Conservation (phyloP, 257 asterid genomes). For the Jasminum sambac region DNA sequence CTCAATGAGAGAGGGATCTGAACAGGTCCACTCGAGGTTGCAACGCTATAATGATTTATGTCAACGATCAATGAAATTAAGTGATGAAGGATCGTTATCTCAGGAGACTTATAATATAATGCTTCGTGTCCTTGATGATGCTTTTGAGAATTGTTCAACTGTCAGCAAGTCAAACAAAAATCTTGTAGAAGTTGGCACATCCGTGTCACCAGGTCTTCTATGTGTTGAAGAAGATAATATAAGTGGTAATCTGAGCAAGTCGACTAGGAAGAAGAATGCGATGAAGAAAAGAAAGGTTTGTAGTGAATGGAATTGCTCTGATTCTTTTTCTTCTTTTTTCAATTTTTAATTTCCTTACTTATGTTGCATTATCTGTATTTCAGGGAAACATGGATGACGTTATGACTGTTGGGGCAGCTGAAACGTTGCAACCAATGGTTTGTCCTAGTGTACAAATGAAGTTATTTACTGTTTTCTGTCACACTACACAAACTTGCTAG, state of each 20-base stretch:
- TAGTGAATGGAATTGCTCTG: conserved; percentile 20
- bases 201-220: conserved; percentile 68
- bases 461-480: conserved; percentile 12
- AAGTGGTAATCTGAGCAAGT: conserved; percentile 71
- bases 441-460: conserved; percentile 30
- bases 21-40: conserved; percentile 71
- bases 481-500: not conserved
- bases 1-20: conserved; percentile 58
- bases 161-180: conserved; percentile 67
- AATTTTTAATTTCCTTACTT: not conserved
- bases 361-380: conserved; percentile 23
- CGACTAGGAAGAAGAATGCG: conserved; percentile 71
- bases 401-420: conserved; percentile 62
- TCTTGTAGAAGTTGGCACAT: conserved; percentile 68
- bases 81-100: conserved; percentile 95
- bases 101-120: conserved; percentile 67
- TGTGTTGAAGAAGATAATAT: conserved; percentile 77
- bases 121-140: conserved; percentile 73
- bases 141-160: conserved; percentile 71
- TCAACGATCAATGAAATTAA: conserved; percentile 68
- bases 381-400: conserved; percentile 83
- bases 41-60: conserved; percentile 80
- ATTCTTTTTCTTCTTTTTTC: not conserved
- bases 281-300: conserved; percentile 87
- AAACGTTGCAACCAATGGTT: conserved; percentile 85